Conservation (phyloP, 306 rosid species). For the Citrullus amarus region DNA sequence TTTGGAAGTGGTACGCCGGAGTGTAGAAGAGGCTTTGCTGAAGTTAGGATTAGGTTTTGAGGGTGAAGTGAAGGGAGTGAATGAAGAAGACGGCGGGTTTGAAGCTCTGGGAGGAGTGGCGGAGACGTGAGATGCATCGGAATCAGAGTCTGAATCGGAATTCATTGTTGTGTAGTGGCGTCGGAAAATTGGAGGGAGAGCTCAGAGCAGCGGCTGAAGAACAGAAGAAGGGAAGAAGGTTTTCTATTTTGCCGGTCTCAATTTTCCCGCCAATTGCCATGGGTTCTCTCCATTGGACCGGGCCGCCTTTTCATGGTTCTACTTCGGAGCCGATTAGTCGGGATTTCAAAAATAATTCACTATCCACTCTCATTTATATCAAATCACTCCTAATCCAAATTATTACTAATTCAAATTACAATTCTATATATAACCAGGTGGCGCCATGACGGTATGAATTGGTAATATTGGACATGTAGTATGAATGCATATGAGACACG, state of each 20-base stretch:
- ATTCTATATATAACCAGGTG: too few relatives aligned
- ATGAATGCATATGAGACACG: too few relatives aligned
- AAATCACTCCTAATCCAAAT: too few relatives aligned
- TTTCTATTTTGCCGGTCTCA: background rate
- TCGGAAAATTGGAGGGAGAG: background rate
- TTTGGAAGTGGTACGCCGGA: slow-evolving; percentile 20
- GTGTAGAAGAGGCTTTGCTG: slow-evolving; percentile 21
- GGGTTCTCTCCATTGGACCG: too few relatives aligned
- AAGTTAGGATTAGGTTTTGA: slow-evolving; percentile 17
- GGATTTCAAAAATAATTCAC: too few relatives aligned
- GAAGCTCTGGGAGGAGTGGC: slow-evolving; percentile 68
- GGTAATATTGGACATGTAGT: too few relatives aligned
- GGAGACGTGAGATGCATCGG: slow-evolving; percentile 78
- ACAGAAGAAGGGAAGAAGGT: background rate
- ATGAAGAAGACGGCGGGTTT: slow-evolving; percentile 21
- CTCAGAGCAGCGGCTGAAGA: background rate
- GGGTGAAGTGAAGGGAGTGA: slow-evolving; percentile 11
- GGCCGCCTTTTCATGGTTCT: too few relatives aligned
- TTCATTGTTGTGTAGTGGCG: slow-evolving; percentile 11
- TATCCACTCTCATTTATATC: too few relatives aligned
- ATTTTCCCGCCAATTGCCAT: slow-evolving; percentile 5
- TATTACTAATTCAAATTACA: too few relatives aligned
- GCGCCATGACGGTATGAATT: too few relatives aligned
- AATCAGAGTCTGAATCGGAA: slow-evolving; percentile 62
- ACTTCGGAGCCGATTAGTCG: too few relatives aligned